Conservation (phyloP, 2,329 filamentous ascomycete species). For the Botryotinia narcissicola region DNA sequence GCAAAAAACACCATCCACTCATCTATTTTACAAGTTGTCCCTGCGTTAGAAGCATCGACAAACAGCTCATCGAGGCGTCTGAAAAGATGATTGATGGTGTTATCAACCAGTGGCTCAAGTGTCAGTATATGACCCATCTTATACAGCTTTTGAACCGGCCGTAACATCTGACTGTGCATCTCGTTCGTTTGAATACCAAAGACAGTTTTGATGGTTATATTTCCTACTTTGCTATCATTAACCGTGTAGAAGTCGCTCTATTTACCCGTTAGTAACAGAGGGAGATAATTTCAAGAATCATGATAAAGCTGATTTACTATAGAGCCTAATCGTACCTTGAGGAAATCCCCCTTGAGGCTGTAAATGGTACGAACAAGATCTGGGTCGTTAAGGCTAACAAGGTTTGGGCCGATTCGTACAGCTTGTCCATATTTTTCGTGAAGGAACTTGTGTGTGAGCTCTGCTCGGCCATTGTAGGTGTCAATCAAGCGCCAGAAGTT, state of each 20-base stretch:
- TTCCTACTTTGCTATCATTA: conserved; percentile 28
- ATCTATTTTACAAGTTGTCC: conserved; percentile 39
- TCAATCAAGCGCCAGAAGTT: conserved; percentile 34
- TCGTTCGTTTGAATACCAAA: conserved; percentile 30
- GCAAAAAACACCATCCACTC: conserved; percentile 44
- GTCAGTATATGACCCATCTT: conserved; percentile 23
- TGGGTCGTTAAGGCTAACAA: conserved; percentile 33
- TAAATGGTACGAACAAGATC: conserved; percentile 26
- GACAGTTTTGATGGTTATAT: conserved; percentile 25
- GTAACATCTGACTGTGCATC: conserved; percentile 22
- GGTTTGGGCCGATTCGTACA: conserved; percentile 33
- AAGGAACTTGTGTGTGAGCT: conserved; percentile 25
- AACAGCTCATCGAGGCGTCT: conserved; percentile 39
- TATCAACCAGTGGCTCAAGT: conserved; percentile 37
- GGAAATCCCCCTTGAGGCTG: conserved; percentile 23
- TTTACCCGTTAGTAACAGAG: background rate
- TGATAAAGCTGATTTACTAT: background rate
- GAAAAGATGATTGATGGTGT: conserved; percentile 38
- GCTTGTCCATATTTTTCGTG: conserved; percentile 30
- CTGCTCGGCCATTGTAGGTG: conserved; percentile 25
- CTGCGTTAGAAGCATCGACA: conserved; percentile 29
- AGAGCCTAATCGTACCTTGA: conserved; percentile 24
- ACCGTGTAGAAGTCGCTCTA: conserved; percentile 31
- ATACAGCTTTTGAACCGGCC: conserved; percentile 37
- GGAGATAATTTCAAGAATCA: too few species aligned